Conservation (phyloP, 805 yeast genomes). For the Dipodascus geniculatus region DNA sequence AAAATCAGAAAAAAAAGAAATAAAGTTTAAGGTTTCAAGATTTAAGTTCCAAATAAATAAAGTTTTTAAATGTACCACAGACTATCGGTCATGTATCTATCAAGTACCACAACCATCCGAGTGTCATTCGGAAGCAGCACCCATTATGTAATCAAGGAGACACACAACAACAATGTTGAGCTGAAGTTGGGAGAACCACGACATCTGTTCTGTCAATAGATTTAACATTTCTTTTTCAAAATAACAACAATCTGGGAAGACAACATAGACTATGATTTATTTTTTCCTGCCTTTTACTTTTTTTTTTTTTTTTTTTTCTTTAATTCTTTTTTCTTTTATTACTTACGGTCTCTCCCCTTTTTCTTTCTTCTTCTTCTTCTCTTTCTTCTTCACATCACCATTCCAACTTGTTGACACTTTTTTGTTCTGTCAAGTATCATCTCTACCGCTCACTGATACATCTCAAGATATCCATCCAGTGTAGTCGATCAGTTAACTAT, state of each 20-base stretch:
- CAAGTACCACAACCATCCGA: not conserved
- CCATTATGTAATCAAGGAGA: constrained; percentile 1
- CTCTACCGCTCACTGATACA: not conserved
- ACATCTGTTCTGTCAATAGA: not conserved
- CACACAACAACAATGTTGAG: not conserved
- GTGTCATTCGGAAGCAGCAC: not conserved
- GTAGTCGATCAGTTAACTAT: too few species aligned
- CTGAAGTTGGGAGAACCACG: not conserved
- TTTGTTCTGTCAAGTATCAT: not conserved
- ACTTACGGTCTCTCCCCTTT: not conserved
- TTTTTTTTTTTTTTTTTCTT: not conserved
- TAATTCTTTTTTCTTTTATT: not conserved
- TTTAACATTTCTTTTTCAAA: not conserved
- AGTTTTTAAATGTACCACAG: too few species aligned
- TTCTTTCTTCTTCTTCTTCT: not conserved
- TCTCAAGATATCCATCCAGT: too few species aligned
- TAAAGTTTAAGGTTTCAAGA: not conserved
- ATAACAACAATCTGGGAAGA: not conserved
- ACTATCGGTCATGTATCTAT: not conserved
- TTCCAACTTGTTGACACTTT: not conserved
- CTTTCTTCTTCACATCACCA: not conserved
- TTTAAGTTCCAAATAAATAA: not conserved
- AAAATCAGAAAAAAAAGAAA: too few species aligned
- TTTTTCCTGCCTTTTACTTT: not conserved
- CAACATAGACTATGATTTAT: not conserved